A percentile compares a stretch with the other conserved stretches of the same genome.
Evolutionary conservation across 1,284 basidiomycete genomes (phyloP).

Genomic region (Boletus semigastroideus): DNA sequence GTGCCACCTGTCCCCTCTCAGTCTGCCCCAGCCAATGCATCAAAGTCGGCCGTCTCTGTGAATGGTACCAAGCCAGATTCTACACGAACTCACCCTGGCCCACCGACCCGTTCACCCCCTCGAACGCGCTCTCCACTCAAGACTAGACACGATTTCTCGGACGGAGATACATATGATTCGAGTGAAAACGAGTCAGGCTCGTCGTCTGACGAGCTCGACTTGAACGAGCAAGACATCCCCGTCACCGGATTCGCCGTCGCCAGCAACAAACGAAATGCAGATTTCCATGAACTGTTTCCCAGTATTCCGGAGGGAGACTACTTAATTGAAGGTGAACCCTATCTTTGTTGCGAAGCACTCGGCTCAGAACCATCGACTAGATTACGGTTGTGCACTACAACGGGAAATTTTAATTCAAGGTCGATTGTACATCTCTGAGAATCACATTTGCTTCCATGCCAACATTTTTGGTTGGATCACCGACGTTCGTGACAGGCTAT

Average conservation of each 20-base stretch:
- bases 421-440: constrained; percentile 95
- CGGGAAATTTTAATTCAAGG: constrained; percentile 97
- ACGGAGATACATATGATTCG: constrained; percentile 27
- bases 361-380: constrained; percentile 42
- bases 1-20: constrained; percentile 20
- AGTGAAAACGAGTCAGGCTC: constrained; percentile 38
- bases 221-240: constrained; percentile 72
- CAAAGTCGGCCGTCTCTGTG: constrained; percentile 19
- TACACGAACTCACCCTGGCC: background rate
- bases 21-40: constrained; percentile 8
- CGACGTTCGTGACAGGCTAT: constrained; percentile 58
- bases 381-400: constrained; percentile 96
- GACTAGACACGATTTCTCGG: constrained; percentile 27
- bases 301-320: constrained; percentile 94
- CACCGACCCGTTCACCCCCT: constrained; percentile 8
- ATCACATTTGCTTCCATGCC: constrained; percentile 97
- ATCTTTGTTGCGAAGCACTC: constrained; percentile 2
- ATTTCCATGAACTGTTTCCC: constrained; percentile 93
- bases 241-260: constrained; percentile 96
- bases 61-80: constrained; percentile 15
- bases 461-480: constrained; percentile 99
- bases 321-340: constrained; percentile 85
- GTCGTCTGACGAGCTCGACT: constrained; percentile 43
- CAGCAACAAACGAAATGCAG: constrained; percentile 90
- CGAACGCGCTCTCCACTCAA: constrained; percentile 20